phyloP scores from a whole-genome alignment of 176 grass and related monocot genomes.

The Thalia dealbata region DNA sequence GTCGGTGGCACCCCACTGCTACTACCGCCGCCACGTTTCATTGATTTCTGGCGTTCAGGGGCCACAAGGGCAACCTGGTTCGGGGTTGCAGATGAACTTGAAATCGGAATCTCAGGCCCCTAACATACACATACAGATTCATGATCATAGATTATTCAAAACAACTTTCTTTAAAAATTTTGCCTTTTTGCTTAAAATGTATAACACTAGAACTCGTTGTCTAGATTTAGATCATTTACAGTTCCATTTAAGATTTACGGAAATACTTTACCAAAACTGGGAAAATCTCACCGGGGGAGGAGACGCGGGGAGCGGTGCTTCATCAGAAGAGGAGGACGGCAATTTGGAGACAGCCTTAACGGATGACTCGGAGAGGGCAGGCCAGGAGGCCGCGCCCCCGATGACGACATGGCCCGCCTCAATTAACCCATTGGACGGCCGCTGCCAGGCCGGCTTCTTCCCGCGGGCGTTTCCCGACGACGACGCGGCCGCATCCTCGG shows the following conservation, averaged over 20 bases:
- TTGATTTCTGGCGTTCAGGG: constrained; percentile 13
- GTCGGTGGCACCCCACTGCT: background rate
- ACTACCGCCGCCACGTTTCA: constrained; percentile 16
- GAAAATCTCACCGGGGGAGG: constrained; percentile 11
- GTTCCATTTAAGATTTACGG: background rate
- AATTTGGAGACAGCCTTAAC: constrained; percentile 14
- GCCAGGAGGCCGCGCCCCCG: constrained; percentile 63
- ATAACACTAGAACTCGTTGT: constrained; percentile 17
- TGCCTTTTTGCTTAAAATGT: constrained; percentile 1
- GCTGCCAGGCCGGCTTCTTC: constrained; percentile 41
- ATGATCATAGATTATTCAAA: too few species aligned
- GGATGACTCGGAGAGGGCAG: constrained; percentile 53
- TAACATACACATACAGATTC: background rate
- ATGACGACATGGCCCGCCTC: constrained; percentile 45
- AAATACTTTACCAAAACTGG: background rate
- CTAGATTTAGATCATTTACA: constrained; percentile 18
- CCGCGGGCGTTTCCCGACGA: constrained; percentile 13
- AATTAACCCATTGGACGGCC: constrained; percentile 21
- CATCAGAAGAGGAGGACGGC: constrained; percentile 10
- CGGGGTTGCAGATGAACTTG: background rate
- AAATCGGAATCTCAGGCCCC: background rate
- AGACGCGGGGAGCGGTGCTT: background rate
- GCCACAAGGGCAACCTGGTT: background rate
- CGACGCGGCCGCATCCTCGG: constrained; percentile 7
- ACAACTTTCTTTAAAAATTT: background rate